Conservation (phyloP, 2,329 filamentous ascomycete genomes). For the Rhinocladiella similis region DNA sequence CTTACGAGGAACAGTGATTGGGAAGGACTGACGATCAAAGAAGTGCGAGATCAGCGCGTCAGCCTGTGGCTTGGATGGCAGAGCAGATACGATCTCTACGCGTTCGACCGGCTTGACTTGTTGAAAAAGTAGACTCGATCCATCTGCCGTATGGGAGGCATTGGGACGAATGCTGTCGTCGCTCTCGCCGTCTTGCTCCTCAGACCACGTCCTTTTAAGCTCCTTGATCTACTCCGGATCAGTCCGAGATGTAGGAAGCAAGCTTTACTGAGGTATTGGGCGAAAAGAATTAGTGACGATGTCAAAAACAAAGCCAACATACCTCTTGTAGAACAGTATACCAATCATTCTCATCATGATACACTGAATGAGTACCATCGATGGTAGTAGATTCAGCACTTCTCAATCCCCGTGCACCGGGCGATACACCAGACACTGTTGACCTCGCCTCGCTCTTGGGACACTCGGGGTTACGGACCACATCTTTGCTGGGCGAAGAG, state of each 20-base stretch:
- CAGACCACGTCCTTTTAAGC: background rate
- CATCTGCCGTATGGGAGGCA: background rate
- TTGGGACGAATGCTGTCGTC: background rate
- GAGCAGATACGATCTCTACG: background rate
- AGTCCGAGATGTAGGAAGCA: background rate
- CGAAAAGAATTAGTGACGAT: too few relatives aligned
- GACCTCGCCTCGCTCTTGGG: too few relatives aligned
- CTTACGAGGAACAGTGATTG: background rate
- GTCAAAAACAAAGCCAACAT: too few relatives aligned
- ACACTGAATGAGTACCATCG: background rate
- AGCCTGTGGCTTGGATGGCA: background rate
- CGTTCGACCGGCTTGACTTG: background rate
- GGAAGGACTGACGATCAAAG: constrained; percentile 2
- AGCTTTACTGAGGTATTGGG: too few relatives aligned
- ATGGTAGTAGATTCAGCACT: background rate
- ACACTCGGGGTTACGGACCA: too few relatives aligned
- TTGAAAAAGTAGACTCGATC: background rate
- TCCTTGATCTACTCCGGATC: background rate
- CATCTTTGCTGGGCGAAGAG: too few relatives aligned
- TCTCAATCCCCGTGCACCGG: too few relatives aligned
- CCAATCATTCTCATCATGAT: background rate
- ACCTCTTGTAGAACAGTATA: constrained; percentile 2
- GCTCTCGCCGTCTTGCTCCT: background rate
- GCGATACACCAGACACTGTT: too few relatives aligned
- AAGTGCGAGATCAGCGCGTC: background rate